Conservation (phyloP, 2,329 filamentous ascomycete genomes). For the Cryphonectria carpinicola region DNA sequence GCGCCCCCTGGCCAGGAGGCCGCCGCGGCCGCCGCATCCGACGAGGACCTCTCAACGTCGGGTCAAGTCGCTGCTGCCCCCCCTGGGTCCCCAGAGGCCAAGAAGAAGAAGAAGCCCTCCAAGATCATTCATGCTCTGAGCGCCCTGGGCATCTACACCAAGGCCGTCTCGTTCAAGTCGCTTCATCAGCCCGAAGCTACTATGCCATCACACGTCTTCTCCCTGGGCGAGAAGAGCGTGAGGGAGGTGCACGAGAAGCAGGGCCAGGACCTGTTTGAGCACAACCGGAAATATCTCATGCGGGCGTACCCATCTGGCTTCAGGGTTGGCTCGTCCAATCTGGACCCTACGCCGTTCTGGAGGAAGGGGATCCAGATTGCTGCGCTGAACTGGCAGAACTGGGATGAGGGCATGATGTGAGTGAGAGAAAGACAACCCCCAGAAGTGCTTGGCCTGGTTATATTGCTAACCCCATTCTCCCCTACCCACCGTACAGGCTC, state of each 20-base stretch:
- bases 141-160: constrained; percentile 79
- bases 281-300: constrained; percentile 84
- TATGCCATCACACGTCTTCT: constrained; percentile 73
- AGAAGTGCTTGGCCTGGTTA: neutral
- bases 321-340: constrained; percentile 81
- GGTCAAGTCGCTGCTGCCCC: constrained; percentile 45
- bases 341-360: constrained; percentile 86
- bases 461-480: neutral
- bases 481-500: constrained; percentile 45
- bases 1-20: constrained; percentile 46
- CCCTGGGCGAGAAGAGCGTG: constrained; percentile 66
- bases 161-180: constrained; percentile 79
- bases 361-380: constrained; percentile 87
- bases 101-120: constrained; percentile 54
- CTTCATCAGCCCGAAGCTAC: constrained; percentile 71
- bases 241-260: constrained; percentile 61
- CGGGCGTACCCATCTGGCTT: constrained; percentile 85
- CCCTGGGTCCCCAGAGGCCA: constrained; percentile 47
- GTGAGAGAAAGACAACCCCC: neutral
- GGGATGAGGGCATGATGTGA: constrained; percentile 88
- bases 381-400: constrained; percentile 90
- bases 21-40: constrained; percentile 35
- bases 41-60: constrained; percentile 32
- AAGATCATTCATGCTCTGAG: constrained; percentile 77
- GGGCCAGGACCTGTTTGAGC: constrained; percentile 66